Base-by-base conservation (phyloP, 495 filamentous ascomycete species). In the Coniosporium apollinis region DNA sequence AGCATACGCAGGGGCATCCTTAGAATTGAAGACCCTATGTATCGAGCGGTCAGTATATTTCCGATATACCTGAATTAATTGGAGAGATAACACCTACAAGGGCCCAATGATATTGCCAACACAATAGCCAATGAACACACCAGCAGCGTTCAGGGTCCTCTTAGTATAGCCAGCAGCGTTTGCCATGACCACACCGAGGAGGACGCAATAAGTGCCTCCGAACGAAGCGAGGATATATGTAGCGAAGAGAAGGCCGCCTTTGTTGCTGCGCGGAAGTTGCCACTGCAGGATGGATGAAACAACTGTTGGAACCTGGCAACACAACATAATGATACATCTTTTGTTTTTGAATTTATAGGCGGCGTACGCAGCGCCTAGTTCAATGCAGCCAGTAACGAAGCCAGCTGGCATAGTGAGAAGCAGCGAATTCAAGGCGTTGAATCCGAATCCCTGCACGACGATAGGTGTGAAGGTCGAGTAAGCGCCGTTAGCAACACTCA, bases 141-240 rank as follows among this genome's bases (percentile, higher is more conserved):
- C 56, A 0, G 58, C 49, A 1, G 47, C 52, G 5, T 52, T 50
- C 19, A 61, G 43, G 0, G 54, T 51, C 8, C 57, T 50, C 40
- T 62, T 62, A 1, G 58, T 64, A 34, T 63, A 60, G 2, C 62
- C 62, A 1, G 62, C 61, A 33, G 52, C 62, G 43, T 66, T 65
- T 6, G 60, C 62, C 26, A 62, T 52, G 26, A 56, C 49, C 10
- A 65, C 42, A 1, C 61, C 57, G 58, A 67, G 63, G 8, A 44
- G 30, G 11, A 52, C 47, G n/a, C 42, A 45, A 37, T 50, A 52
- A 26, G 35, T 36, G 3, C 46, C 49, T 15, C 49, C 47, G 22
- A 42, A 52, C 3, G 30, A 37, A 4, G 46, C 43, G 1, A 67
- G 46, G 33, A 64, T 57, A 25, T 57, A 56, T 10, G 50, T 54